Base-by-base conservation (phyloP, 2,329 filamentous ascomycete genomes). In the Arachnomyces sp. region DNA sequence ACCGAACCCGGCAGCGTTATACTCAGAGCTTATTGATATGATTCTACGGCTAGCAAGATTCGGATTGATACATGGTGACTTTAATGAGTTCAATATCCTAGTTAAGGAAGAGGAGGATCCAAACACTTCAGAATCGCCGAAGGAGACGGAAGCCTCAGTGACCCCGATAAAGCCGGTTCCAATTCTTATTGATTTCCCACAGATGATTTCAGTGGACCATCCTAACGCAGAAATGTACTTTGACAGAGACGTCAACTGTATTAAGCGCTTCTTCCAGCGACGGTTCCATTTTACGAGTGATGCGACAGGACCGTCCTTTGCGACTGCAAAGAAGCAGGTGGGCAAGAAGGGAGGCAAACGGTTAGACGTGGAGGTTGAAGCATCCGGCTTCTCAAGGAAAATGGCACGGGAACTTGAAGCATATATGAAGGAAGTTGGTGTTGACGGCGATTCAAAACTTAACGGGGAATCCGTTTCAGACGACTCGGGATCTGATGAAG, bases 81-180 rank as follows among this genome's bases (percentile, higher is more conserved):
- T 93, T 70, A 98, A 98, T 69, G 93, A 98, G 63, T 98, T 98
- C 74, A 98, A 98, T 62, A 90, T 98, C 48, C 71, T 98, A 28
- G 81, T 98, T 60, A 87, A 92, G 58, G 90, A 96, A 61, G 78
- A 72, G 35, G 58, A 57, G 28, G 54, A 58, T 18, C 49, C 52
- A 0, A 44, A 12, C 9, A 49, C 34, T 4, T n/a, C 35, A 5
- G 40, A 73, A 40, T 69, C 59, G 30, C 32, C 57, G 28, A 52
- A 60, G 14, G 48, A 53, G 7, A 42, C 57, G 8, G 45, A 38
- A 42, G 52, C 50, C 40, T 57, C 60, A 32, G 48, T 51, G 15
- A 51, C 47, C 5, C 53, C 52, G 44, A 57, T 84, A 39, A 73
- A 63, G 28, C 68, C 94, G 17, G 79, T 78, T 5, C 92, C 92